Evolutionary conservation across 352 stramenopile species (phyloP), one percentile per base, ranked within the genome.

Genomic region (Phytophthora sansomeana): DNA sequence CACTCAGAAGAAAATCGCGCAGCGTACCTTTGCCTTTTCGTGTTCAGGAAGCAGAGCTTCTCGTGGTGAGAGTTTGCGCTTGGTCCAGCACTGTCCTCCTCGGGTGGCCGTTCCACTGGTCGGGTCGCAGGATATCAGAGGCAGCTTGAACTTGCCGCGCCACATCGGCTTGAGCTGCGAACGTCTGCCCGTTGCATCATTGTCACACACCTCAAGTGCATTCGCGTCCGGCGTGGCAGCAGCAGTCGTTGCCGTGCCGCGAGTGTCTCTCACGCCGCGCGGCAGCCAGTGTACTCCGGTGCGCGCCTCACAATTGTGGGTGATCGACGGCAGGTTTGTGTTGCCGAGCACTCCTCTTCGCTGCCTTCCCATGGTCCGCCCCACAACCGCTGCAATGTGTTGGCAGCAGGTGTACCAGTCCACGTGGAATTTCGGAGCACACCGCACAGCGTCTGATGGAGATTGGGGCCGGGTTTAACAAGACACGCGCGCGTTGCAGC

Each of bases 261-360:
- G 38, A 57, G 51, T 49, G 50, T 57, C 58, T 56, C 43, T 46
- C 36, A 26, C 21, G 26, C 2, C 44, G 50, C 29, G 44, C 35
- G 17, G 52, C 69, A 72, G 53, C 58, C 65, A 58, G 35, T 59
- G 35, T 47, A 16, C 50, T 21, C 19, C 38, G n/a, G 24, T 14
- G 19, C 17, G 58, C 8, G 38, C 66, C 49, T 62, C 66, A 56
- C 66, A 73, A 41, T 61, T 61, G 43, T 65, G 67, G 51, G 42
- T 70, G 42, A 66, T 48, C 42, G 58, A 48, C n/a, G 53, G 49
- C 49, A 83, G 63, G 41, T 83, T 83, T 4, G 72, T 83, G 57
- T 53, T 69, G 17, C 63, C 71, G 19, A 78, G 16, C 32, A 73
- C 44, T 32, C 67, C 75, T 44, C 63, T 57, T 24, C 71, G 74